Evolutionary conservation across 2,329 filamentous ascomycete species (phyloP), one percentile per base, ranked within the genome.

Genomic region (Aphanoascus verrucosus): DNA sequence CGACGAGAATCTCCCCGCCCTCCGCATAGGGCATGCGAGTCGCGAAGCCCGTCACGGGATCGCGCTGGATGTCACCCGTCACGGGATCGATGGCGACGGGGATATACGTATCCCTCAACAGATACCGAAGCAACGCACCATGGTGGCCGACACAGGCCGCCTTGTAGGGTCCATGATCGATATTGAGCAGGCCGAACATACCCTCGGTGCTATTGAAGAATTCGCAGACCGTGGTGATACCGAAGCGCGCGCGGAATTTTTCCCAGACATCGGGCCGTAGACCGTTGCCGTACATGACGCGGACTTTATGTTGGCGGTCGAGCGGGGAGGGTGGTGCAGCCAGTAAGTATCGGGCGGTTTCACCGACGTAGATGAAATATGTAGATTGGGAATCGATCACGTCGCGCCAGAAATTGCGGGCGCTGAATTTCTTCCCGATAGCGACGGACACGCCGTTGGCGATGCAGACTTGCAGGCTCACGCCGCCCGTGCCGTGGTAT

Each of bases 201-300:
- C 85, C 84, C 67, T 90, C 86, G 1, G 83, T 86, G 55, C 82
- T 85, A 65, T 84, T 86, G 74, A 88, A 90, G 69, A 90, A 88
- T 66, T 90, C 86, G 56, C 72, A 73, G 1, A 90, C 79, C 28
- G 78, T 75, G 70, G 64, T 50, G 5, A 74, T 60, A 15, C 66
- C 68, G 58, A 67, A 68, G 2, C 66, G 59, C 14, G 61, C 58
- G 20, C 64, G 64, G 65, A 86, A 86, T 19, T 75, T 72, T 31
- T 74, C 67, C 83, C 83, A 87, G 0, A 86, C 80, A 60, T 87
- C 84, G 0, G 83, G 82, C 5, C 74, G 64, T 4, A 78, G 60
- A 0, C 75, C 75, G 52, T 78, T 78, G 1, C 75, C 75, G 38
- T 68, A 69, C 52, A 73, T 73, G 20, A 71, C 65, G 17, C 71